Evolutionary conservation across 2,329 filamentous ascomycete genomes (phyloP), one percentile per base, ranked within the genome.

Genomic region (Colletotrichum incanum): DNA sequence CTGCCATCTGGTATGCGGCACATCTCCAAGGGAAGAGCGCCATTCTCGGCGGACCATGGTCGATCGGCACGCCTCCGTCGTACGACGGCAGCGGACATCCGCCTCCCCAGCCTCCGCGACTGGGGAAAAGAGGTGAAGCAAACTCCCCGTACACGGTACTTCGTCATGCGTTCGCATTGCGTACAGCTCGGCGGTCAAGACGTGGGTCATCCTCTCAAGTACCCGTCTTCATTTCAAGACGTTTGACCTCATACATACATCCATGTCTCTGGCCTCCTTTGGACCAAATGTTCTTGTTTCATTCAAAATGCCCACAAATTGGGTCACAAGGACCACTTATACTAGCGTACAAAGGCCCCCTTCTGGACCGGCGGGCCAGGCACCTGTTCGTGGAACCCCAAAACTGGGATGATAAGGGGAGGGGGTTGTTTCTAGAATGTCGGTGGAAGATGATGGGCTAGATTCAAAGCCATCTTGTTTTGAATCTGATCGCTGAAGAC

Each of bases 21-120:
- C 26, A 14, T 54, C 5, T 11, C 34, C 41, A 45, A 28, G 50
- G 39, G 43, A 28, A 26, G 31, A 20, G 28, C 59, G 45, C 28
- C 59, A 47, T 49, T 72, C 69, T 31, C 34, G 65, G 65, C 56
- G 58, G 59, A 56, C 49, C 52, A 52, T 39, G 37, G 65, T 20
- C 58, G 69, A 64, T 68, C 65, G 69, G 69, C 69, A 71, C 65
- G 43, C 58, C 65, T 67, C 69, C 64, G 43, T 72, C 65, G 52
- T 68, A 71, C 58, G 64, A 59, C 58, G 37, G 47, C 39, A 31
- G 28, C 28, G 28, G 28, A 6, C 26, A 34, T 60, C 31, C 28
- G 50, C 41, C 41, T 26, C 55, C 31, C 37, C 31, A 18, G 47
- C 37, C 55, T 50, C 37, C 37, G n/a, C n/a, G 63, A 26, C 55